phyloP scores from a whole-genome alignment of 306 rosid genomes.

The Gastrolobium villosum region DNA sequence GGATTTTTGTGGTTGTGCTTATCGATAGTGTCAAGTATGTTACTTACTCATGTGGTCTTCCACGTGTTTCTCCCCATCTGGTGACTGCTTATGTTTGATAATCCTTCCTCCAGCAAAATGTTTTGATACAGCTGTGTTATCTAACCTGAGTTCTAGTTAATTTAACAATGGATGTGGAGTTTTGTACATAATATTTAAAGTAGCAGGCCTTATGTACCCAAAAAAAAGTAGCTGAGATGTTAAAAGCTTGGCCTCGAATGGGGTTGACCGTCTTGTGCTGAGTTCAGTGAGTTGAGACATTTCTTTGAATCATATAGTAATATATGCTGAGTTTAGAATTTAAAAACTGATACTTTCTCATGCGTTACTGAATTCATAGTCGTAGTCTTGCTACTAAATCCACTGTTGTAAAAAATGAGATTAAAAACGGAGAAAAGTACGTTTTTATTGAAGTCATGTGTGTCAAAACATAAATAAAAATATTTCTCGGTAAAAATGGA shows the following conservation, averaged over 20 bases:
- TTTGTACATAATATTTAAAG: slow-evolving; percentile 54
- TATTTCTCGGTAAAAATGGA: too few species aligned
- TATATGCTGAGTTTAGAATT: slow-evolving; percentile 23
- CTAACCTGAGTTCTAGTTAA: slow-evolving; percentile 59
- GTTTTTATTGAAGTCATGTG: too few species aligned
- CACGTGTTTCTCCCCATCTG: slow-evolving; percentile 69
- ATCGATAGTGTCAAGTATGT: slow-evolving; percentile 91
- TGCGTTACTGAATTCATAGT: background rate
- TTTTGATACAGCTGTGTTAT: slow-evolving; percentile 38
- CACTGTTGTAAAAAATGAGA: too few species aligned
- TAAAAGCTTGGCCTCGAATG: slow-evolving; percentile 22
- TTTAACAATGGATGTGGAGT: slow-evolving; percentile 41
- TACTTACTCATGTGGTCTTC: slow-evolving; percentile 93
- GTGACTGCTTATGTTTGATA: slow-evolving; percentile 68
- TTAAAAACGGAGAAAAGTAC: too few species aligned
- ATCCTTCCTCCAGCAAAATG: background rate
- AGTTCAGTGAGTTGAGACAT: slow-evolving; percentile 36
- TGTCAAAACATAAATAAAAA: too few species aligned
- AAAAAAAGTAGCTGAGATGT: slow-evolving; percentile 17
- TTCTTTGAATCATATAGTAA: background rate
- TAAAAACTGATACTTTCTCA: slow-evolving; percentile 2
- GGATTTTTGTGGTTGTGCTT: slow-evolving; percentile 86
- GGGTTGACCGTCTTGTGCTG: slow-evolving; percentile 26
- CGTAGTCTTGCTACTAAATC: background rate
- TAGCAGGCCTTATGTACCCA: slow-evolving; percentile 14